A percentile compares a stretch with the other conserved stretches of the same genome.
Evolutionary conservation across 139 green algal species (phyloP).

Genomic region (Micractinium sp.): DNA sequence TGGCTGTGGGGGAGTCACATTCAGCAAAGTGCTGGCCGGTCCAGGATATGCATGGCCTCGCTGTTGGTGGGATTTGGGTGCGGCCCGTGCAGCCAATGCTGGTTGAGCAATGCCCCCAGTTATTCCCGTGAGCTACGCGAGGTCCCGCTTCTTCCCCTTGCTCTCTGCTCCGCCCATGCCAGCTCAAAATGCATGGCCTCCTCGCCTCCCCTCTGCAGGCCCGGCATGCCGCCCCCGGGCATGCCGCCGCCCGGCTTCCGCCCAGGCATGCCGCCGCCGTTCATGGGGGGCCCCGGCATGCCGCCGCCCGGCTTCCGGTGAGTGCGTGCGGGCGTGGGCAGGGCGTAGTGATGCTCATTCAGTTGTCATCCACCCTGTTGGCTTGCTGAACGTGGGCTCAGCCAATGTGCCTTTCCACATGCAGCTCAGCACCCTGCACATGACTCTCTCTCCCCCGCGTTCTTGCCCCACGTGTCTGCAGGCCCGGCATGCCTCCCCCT

Average conservation of each 20-base stretch:
- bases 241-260: constrained; percentile 38
- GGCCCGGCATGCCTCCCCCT: constrained; percentile 48
- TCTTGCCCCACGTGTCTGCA: background rate
- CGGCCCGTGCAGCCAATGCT: too few relatives aligned
- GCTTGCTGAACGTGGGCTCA: background rate
- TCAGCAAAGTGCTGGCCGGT: background rate
- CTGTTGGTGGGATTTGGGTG: background rate
- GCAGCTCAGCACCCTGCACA: too few relatives aligned
- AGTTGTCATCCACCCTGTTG: background rate
- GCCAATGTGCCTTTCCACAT: background rate
- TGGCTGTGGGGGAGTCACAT: background rate
- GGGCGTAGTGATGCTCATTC: background rate
- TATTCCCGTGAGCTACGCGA: background rate
- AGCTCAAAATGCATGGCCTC: background rate
- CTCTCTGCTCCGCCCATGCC: too few relatives aligned
- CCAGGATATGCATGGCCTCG: background rate
- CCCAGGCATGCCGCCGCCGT: constrained; percentile 38
- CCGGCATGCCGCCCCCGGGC: constrained; percentile 45
- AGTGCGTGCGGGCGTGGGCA: background rate
- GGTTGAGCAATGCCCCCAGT: background rate
- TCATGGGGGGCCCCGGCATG: constrained; percentile 22
- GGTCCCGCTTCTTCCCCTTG: background rate
- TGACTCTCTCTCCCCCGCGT: background rate
- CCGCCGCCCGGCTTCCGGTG: constrained; percentile 33
- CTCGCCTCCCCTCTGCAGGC: background rate